Conservation (phyloP, 2,329 filamentous ascomycete species). For the Chrysosporium queenslandicum region DNA sequence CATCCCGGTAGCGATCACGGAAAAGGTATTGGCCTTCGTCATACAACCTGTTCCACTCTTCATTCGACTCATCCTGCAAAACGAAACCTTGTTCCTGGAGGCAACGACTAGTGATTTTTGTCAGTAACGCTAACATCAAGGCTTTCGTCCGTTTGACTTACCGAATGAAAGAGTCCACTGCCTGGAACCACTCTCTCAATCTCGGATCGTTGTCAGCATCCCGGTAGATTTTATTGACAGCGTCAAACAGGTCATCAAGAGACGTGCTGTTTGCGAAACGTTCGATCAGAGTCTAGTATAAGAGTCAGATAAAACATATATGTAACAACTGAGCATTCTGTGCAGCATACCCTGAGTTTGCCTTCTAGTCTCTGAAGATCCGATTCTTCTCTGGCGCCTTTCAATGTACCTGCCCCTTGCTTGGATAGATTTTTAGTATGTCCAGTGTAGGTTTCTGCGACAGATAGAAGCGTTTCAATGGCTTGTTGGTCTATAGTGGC, state of each 20-base stretch:
- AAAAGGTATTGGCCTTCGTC: conserved; percentile 79
- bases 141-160: conserved; percentile 18
- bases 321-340: conserved; percentile 27
- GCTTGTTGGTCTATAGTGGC: conserved; percentile 60
- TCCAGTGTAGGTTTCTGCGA: conserved; percentile 75
- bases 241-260: conserved; percentile 70
- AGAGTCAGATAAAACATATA: conserved; percentile 42
- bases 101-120: conserved; percentile 47
- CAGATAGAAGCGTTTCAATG: conserved; percentile 71
- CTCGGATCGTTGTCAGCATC: conserved; percentile 81
- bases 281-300: conserved; percentile 67
- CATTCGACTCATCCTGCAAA: conserved; percentile 66
- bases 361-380: conserved; percentile 61
- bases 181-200: conserved; percentile 79
- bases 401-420: conserved; percentile 57
- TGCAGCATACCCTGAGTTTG: conserved; percentile 59
- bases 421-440: conserved; percentile 59
- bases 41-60: conserved; percentile 75
- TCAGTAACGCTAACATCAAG: too few species aligned
- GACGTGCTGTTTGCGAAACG: conserved; percentile 94
- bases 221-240: conserved; percentile 73
- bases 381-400: conserved; percentile 57
- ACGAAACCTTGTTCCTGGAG: conserved; percentile 87
- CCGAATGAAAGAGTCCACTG: conserved; percentile 63
- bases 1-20: conserved; percentile 73